Percentiles rank a stretch among this genome's conserved stretches.
Evolutionary conservation across 2,329 filamentous ascomycete genomes (phyloP).

Genomic region (Xylariaceae sp.): DNA sequence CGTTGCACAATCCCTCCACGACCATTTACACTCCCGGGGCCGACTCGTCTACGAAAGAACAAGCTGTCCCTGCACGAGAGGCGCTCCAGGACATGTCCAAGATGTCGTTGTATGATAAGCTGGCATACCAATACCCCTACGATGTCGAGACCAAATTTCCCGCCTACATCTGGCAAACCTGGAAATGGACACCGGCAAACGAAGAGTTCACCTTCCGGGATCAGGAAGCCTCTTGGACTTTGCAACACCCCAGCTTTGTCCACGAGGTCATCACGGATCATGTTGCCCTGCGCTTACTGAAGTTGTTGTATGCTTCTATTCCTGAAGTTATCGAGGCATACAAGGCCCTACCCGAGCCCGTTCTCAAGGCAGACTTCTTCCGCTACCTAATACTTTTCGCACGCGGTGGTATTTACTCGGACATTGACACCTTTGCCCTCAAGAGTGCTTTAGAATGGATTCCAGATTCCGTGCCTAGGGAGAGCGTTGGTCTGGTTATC

Average conservation of each 20-base stretch:
- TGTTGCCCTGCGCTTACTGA: constrained; percentile 78
- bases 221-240: constrained; percentile 86
- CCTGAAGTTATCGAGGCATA: constrained; percentile 81
- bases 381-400: constrained; percentile 70
- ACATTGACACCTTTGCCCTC: constrained; percentile 89
- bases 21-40: constrained; percentile 20
- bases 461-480: constrained; percentile 73
- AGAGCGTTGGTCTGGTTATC: constrained; percentile 81
- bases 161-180: constrained; percentile 99
- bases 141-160: constrained; percentile 87
- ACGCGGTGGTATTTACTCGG: constrained; percentile 72
- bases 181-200: constrained; percentile 83
- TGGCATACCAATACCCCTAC: constrained; percentile 93
- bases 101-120: constrained; percentile 75
- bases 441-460: constrained; percentile 87
- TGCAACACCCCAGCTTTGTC: constrained; percentile 85
- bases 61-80: constrained; percentile 57
- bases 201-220: constrained; percentile 79
- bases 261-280: constrained; percentile 97
- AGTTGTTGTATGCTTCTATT: constrained; percentile 81
- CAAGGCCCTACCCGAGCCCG: constrained; percentile 69
- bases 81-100: constrained; percentile 69
- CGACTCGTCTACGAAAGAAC: constrained; percentile 20
- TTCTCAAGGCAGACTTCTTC: constrained; percentile 80
- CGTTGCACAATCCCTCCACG: constrained; percentile 25